Evolutionary conservation across 192 early-diverging fungal genomes (phyloP), one percentile per base, ranked within the genome.

Genomic region (Funneliformis mosseae): DNA sequence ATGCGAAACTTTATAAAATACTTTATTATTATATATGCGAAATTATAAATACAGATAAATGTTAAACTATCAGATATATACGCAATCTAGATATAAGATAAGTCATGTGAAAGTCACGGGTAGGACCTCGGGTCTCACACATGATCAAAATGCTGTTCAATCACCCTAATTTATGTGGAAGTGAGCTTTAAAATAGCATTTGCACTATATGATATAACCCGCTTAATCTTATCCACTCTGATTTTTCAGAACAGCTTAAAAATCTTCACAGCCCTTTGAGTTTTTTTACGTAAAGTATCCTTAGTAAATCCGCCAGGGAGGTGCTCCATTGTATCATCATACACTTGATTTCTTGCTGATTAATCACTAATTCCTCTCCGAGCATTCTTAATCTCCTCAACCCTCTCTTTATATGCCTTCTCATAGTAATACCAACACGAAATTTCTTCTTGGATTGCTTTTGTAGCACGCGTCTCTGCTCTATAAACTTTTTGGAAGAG

Each of bases 361-460:
- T 75, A 6, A 33, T 75, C 23, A 38, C 50, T 38, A 60, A 75
- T 10, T 33, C n/a, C 27, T 27, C 74, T 74, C 16, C 45, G 16
- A 74, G 8, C 46, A 5, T 74, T 50, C n/a, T 18, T 43, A 23
- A 74, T 74, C 11, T 50, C 42, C 8, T n/a, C 42, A 75, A 75
- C 48, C 12, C 50, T 75, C 25, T 59, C 27, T 38, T 75, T 8
- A 8, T 16, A 75, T 28, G 25, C 73, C 55, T 75, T 43, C 10
- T n/a, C n/a, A n/a, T n/a, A n/a, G n/a, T n/a, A n/a, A n/a, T n/a
- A n/a, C 23, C 46, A 59, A 43, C n/a, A 50, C 25, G 23, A 48
- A 75, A 75, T 75, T 75, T 75, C 27, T 75, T 75, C 27, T 50
- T 75, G 73, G 55, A 33, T 39, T 28, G 73, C 39, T 41, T 71